Evolutionary conservation across 83 land plant species (phyloP).

Genomic region (Picea mariana): DNA sequence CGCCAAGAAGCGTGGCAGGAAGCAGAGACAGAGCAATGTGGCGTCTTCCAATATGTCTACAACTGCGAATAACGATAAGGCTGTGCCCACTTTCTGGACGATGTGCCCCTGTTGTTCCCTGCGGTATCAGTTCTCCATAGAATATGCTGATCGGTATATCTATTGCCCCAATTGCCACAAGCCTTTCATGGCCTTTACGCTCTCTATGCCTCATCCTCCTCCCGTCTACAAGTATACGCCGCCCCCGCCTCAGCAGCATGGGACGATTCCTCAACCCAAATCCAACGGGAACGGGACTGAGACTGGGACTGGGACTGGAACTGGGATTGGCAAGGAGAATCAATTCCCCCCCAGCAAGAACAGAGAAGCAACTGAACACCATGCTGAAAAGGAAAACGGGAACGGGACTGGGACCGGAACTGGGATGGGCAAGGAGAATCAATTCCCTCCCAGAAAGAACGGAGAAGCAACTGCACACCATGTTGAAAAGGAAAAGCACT

Average conservation of each 20-base stretch:
- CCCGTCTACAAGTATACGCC: background rate
- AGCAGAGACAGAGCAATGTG: slow-evolving; percentile 1
- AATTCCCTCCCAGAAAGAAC: slow-evolving; percentile 33
- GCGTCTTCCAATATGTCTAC: background rate
- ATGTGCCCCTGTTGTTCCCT: slow-evolving; percentile 49
- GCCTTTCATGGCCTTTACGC: slow-evolving; percentile 50
- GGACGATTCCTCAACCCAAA: background rate
- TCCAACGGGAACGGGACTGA: background rate
- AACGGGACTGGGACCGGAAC: background rate
- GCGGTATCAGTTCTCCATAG: slow-evolving; percentile 47
- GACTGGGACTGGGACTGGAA: background rate
- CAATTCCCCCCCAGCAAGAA: slow-evolving; percentile 36
- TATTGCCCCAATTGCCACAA: slow-evolving; percentile 49
- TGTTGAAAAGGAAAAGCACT: background rate
- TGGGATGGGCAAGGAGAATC: slow-evolving; percentile 16
- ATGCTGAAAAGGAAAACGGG: background rate
- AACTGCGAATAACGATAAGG: background rate
- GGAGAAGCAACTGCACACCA: slow-evolving; percentile 22
- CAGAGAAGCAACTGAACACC: slow-evolving; percentile 24
- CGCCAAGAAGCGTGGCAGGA: slow-evolving; percentile 22
- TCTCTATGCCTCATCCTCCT: background rate
- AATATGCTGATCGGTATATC: slow-evolving; percentile 38
- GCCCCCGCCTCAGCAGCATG: background rate
- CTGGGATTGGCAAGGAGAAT: slow-evolving; percentile 14
- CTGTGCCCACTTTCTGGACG: slow-evolving; percentile 58